Base-by-base conservation (phyloP, 768 basidiomycete genomes). In the Trametes meyenii region DNA sequence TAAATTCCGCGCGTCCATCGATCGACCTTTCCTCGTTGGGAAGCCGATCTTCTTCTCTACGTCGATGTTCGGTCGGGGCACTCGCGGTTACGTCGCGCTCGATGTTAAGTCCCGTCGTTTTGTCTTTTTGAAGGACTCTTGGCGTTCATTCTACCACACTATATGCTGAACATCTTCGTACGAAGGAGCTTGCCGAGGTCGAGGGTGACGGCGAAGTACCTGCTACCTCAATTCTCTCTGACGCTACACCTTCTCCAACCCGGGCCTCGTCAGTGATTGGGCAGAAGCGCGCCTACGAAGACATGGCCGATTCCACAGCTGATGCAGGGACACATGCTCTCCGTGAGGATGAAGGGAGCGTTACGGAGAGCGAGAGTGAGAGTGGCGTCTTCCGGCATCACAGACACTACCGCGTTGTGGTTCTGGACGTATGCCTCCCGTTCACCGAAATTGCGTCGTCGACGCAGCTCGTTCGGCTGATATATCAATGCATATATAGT, bases 101-200 rank as follows among this genome's bases (percentile, higher is more conserved):
- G 59, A 66, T 38, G 23, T 60, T 21, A 10, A 8, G 21, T 24
- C 38, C 16, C 24, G 48, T 16, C 38, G 48, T 8, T 55, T 66
- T 19, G 61, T 57, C 19, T 66, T 60, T 33, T 19, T 66, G 26
- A 66, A 63, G 55, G 65, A 66, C 54, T 52, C 50, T 11, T 66
- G 65, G 65, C 43, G 61, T 6, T 33, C 40, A 3, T 55, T 14
- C 38, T 56, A 54, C 42, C 23, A 24, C 52, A 16, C 3, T 5
- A 0, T 55, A 29, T 33, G 29, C 29, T 3, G 40, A 43, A 21
- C 12, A 38, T 21, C 10, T 46, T 50, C 14, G n/a, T 33, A 10
- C 53, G 21, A 40, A 33, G 29, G 29, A 11, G 50, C 50, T n/a
- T 23, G 40, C 49, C 49, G 42, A 19, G 17, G 26, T 13, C 19